Evolutionary conservation across 2,329 filamentous ascomycete species (phyloP).

Genomic region (Cytospora piceae): DNA sequence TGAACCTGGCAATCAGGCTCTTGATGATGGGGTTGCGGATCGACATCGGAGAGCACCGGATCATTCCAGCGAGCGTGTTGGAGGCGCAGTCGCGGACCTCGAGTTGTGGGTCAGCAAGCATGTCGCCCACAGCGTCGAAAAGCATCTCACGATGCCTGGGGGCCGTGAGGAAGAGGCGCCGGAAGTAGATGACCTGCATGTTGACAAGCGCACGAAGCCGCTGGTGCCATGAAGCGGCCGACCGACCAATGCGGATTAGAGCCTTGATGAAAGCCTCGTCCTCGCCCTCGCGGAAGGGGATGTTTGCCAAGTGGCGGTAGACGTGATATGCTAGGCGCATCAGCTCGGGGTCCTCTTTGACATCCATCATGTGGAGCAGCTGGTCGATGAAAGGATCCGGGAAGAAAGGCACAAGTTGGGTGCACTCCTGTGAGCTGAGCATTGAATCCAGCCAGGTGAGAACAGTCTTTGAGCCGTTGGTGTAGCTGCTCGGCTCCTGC

Average conservation of each 20-base stretch:
- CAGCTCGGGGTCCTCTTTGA: slow-evolving; percentile 96
- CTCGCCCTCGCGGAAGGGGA: slow-evolving; percentile 86
- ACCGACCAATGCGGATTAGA: slow-evolving; percentile 85
- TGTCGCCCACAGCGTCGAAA: slow-evolving; percentile 91
- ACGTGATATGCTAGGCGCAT: slow-evolving; percentile 95
- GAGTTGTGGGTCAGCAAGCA: slow-evolving; percentile 89
- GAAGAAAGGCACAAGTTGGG: slow-evolving; percentile 88
- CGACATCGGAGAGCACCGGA: slow-evolving; percentile 83
- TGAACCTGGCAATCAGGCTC: slow-evolving; percentile 78
- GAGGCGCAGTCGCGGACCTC: slow-evolving; percentile 94
- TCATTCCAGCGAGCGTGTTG: slow-evolving; percentile 94
- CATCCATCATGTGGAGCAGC: slow-evolving; percentile 99
- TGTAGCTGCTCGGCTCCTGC: slow-evolving; percentile 92
- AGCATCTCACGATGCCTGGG: slow-evolving; percentile 75
- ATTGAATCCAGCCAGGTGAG: slow-evolving; percentile 93
- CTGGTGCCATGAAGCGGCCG: slow-evolving; percentile 90
- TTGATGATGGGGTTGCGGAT: slow-evolving; percentile 80
- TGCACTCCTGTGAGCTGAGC: slow-evolving; percentile 90
- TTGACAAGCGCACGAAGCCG: slow-evolving; percentile 93
- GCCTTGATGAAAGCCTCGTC: slow-evolving; percentile 82
- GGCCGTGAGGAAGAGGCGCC: slow-evolving; percentile 85
- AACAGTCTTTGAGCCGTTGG: slow-evolving; percentile 93
- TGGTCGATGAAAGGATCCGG: slow-evolving; percentile 87
- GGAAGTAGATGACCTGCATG: slow-evolving; percentile 98
- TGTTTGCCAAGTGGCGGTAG: slow-evolving; percentile 93